phyloP scores from a whole-genome alignment of 2,329 filamentous ascomycete species.

The Sporothrix luriei region DNA sequence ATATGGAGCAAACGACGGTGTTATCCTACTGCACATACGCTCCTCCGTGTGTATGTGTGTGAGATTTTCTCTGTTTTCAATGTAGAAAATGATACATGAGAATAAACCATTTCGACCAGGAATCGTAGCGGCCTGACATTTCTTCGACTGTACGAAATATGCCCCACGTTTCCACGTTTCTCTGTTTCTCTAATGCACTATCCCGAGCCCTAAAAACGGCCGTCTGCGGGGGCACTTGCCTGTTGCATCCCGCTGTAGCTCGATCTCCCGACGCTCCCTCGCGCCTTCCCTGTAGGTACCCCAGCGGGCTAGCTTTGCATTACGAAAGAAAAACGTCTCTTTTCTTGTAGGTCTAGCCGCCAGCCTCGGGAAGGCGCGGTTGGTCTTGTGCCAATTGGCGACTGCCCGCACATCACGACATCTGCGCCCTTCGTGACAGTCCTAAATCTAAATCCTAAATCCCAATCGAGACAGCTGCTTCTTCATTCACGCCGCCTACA shows the following conservation, averaged over 20 bases:
- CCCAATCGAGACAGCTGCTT: constrained; percentile 8
- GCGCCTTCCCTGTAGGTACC: neutral
- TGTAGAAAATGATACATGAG: too few species aligned
- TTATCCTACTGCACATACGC: too few species aligned
- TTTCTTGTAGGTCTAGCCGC: neutral
- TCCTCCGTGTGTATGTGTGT: too few species aligned
- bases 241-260: constrained; percentile 19
- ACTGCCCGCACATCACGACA: constrained; percentile 25
- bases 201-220: neutral
- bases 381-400: constrained; percentile 19
- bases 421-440: neutral
- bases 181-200: neutral
- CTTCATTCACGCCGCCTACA: neutral
- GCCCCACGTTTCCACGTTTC: neutral
- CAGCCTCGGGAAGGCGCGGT: constrained; percentile 20
- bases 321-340: constrained; percentile 23
- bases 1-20: too few species aligned
- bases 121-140: too few species aligned
- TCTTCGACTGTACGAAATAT: too few species aligned
- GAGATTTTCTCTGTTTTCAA: too few species aligned
- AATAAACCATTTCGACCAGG: too few species aligned
- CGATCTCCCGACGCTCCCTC: neutral
- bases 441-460: too few species aligned
- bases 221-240: constrained; percentile 1
- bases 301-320: constrained; percentile 12